Evolutionary conservation across 2,329 filamentous ascomycete species (phyloP).

Genomic region (Talaromyces sp.): DNA sequence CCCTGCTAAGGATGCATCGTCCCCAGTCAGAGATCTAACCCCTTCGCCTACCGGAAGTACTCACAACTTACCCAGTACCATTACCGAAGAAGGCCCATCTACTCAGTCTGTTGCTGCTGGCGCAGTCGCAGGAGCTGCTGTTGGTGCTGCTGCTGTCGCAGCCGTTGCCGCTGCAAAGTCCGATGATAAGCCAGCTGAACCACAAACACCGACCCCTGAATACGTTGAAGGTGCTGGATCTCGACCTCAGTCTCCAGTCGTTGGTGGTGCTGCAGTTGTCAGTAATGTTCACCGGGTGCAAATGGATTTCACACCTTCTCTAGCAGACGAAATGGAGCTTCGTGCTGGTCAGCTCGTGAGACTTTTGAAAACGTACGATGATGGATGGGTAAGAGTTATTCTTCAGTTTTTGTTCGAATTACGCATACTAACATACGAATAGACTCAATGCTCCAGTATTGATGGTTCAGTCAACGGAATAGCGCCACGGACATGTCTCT

Average conservation of each 20-base stretch:
- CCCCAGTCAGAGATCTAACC: conserved; percentile 41
- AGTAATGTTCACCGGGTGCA: conserved; percentile 84
- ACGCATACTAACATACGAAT: conserved; percentile 25
- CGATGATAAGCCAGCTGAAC: conserved; percentile 20
- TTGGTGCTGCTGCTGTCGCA: conserved; percentile 34
- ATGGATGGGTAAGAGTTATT: conserved; percentile 76
- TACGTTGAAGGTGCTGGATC: conserved; percentile 19
- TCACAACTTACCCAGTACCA: background rate
- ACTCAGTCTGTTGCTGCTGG: conserved; percentile 18
- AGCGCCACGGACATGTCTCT: conserved; percentile 86
- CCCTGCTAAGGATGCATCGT: conserved; percentile 15
- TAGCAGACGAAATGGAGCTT: conserved; percentile 86
- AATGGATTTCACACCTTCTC: conserved; percentile 85
- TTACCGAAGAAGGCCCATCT: background rate
- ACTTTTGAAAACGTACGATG: conserved; percentile 91
- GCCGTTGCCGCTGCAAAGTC: conserved; percentile 22
- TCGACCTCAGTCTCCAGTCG: conserved; percentile 45
- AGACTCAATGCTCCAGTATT: conserved; percentile 86
- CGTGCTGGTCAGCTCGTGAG: conserved; percentile 77
- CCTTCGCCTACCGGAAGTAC: conserved; percentile 14
- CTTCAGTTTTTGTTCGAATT: conserved; percentile 21
- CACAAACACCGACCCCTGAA: conserved; percentile 22
- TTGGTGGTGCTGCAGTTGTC: conserved; percentile 54
- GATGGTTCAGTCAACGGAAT: conserved; percentile 91
- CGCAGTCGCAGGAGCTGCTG: conserved; percentile 38